Conservation (phyloP, 371 early-diverging fungal species). For the Smittium mucronatum region DNA sequence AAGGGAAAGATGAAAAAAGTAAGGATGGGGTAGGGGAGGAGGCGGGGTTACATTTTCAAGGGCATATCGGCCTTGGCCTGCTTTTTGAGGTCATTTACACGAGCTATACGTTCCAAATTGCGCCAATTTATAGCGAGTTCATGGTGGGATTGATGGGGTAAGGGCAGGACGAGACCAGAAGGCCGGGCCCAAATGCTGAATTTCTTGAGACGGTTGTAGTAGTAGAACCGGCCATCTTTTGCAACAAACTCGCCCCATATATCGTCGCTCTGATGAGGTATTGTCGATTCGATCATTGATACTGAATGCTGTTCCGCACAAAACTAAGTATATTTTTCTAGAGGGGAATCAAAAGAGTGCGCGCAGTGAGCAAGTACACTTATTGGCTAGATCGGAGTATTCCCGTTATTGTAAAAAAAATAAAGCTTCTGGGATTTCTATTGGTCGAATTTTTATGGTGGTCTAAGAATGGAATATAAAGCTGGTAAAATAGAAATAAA, state of each 20-base stretch:
- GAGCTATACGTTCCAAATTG: not conserved
- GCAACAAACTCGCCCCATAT: conserved; percentile 8
- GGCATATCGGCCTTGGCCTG: conserved; percentile 5
- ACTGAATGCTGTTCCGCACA: not conserved
- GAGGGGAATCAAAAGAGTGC: too few species aligned
- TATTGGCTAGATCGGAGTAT: too few species aligned
- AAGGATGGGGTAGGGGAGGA: not conserved
- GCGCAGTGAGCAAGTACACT: too few species aligned
- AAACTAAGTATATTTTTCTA: too few species aligned
- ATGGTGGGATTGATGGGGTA: not conserved
- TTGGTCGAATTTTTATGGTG: too few species aligned
- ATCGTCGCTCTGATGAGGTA: not conserved
- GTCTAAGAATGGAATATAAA: too few species aligned
- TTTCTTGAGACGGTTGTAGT: conserved; percentile 4
- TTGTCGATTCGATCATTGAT: not conserved
- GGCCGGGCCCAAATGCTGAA: conserved; percentile 5
- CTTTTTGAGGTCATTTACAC: not conserved
- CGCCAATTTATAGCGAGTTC: not conserved
- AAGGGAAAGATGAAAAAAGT: not conserved
- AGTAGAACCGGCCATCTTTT: conserved; percentile 3
- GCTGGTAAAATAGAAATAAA: too few species aligned
- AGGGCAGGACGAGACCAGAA: not conserved
- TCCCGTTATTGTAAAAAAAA: too few species aligned
- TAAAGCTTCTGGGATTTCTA: too few species aligned
- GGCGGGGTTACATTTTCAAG: not conserved